Evolutionary conservation across 345 rosid species (phyloP).

Genomic region (Acer campestre): DNA sequence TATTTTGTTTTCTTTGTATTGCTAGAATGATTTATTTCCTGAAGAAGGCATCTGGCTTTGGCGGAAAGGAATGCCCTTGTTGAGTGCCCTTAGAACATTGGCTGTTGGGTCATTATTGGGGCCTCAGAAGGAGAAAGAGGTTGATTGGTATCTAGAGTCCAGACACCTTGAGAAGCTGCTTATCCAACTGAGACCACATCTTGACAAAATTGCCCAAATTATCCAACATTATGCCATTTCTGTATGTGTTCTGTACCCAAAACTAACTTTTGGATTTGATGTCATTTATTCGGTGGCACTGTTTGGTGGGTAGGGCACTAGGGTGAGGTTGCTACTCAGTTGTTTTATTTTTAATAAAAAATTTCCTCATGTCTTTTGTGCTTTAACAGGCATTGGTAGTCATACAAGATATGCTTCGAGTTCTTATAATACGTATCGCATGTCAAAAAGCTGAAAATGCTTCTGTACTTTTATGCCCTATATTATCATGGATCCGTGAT

Average conservation of each 20-base stretch:
- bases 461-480: slow-evolving; percentile 69
- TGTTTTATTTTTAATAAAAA: slow-evolving; percentile 1
- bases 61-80: slow-evolving; percentile 88
- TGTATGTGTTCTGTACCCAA: slow-evolving; percentile 52
- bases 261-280: slow-evolving; percentile 12
- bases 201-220: slow-evolving; percentile 83
- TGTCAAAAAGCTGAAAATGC: slow-evolving; percentile 77
- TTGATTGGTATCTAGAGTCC: slow-evolving; percentile 85
- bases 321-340: slow-evolving; percentile 4
- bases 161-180: slow-evolving; percentile 74
- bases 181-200: slow-evolving; percentile 73
- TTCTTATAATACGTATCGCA: slow-evolving; percentile 83
- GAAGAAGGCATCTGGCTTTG: slow-evolving; percentile 93
- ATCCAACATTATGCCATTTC: slow-evolving; percentile 90
- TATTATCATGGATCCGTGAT: slow-evolving; percentile 61
- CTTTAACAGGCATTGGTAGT: slow-evolving; percentile 73
- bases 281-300: slow-evolving; percentile 24
- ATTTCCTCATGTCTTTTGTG: slow-evolving; percentile 14
- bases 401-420: slow-evolving; percentile 93
- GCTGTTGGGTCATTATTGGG: slow-evolving; percentile 84
- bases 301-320: background rate
- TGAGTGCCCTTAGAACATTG: slow-evolving; percentile 85
- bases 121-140: slow-evolving; percentile 78
- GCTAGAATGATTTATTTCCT: slow-evolving; percentile 89
- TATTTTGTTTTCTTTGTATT: slow-evolving; percentile 34